Base-by-base conservation (phyloP, 257 asterid genomes). In the Petunia axillaris region DNA sequence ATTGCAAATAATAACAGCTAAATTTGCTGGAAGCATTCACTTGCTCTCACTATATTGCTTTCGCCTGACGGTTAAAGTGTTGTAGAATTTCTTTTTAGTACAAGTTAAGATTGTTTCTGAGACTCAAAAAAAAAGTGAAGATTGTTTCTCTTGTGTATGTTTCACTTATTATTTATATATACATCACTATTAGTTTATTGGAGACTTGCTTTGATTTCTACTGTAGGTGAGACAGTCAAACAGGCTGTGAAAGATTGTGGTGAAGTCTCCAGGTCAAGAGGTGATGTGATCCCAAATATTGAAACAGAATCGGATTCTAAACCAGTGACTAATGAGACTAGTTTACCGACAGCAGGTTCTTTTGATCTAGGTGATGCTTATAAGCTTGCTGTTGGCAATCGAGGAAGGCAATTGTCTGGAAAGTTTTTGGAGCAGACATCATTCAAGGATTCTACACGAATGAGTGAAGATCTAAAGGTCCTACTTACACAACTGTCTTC, bases 311-410 rank as follows among this genome's bases (percentile, higher is more conserved):
- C 81, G 64, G 90, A 84, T 84, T 71, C 83, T 60, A 91, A 88
- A 76, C 86, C 89, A 53, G 54, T 76, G 46, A 81, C 81, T 79
- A 59, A 73, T 38, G 92, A 86, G 62, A 81, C 66, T 71, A 79
- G 83, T 76, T 71, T 78, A 46, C 94, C 84, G 77, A 60, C 43
- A 62, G 43, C 87, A 16, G 87, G 84, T 59, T 71, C 91, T 39
- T 83, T 94, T 75, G 96, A 94, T 58, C 93, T 94, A 58, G 92
- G 91, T 10, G 98, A 93, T 82, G 97, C 97, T 74, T 94, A 94
- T 83, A 94, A 80, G 81, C 81, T 91, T 81, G 98, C 97, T 59
- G 64, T 93, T 65, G 89, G 94, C 59, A 83, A 83, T 75, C 87
- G 89, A 83, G 91, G 91, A 44, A 86, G 95, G 64, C 98, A 91